Evolutionary conservation across 257 asterid species (phyloP), one percentile per base, ranked within the genome.

Genomic region (Solanum tarapatanum): DNA sequence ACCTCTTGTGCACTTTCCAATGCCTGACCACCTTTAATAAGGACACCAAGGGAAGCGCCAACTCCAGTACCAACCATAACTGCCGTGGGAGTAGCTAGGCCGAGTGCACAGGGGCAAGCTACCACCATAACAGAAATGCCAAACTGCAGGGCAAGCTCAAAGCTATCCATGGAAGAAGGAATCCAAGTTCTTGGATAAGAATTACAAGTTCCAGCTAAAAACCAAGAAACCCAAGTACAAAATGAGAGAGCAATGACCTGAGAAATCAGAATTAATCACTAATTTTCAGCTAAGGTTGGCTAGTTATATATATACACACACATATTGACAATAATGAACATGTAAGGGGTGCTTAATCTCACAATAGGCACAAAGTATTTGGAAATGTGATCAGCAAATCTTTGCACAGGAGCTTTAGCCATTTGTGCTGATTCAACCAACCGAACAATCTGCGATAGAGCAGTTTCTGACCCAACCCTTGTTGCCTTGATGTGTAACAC

Each of bases 51-150:
- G 82, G 98, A 92, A 82, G 98, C 98, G 12, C 98, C 97, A 14
- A 94, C 90, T 11, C 98, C 97, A 2, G 98, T 94, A 12, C 97
- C 97, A 76, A 95, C 98, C 98, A 95, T 94, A 39, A 95, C 98
- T 12, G 98, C 98, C 0, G 98, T 95, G 2, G 98, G 98, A 58
- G 98, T 95, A 43, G 98, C 98, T 86, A 95, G 86, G 85, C 98
- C 98, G 51, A 94, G 97, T 21, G 98, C 98, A 80, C 98, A 95
- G 0, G 98, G 98, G 88, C 98, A 95, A 14, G 98, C 98, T 82
- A 95, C 92, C 39, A 95, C 98, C 98, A 95, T 92, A n/a, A 94
- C 98, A 10, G 98, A 90, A 55, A 95, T 95, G 17, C 98, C 98
- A 43, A 96, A 96, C 92, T 96, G 97, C 35, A 96, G 96, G 11